Conservation (phyloP, 2,329 filamentous ascomycete genomes). For the Colletotrichum salicis region DNA sequence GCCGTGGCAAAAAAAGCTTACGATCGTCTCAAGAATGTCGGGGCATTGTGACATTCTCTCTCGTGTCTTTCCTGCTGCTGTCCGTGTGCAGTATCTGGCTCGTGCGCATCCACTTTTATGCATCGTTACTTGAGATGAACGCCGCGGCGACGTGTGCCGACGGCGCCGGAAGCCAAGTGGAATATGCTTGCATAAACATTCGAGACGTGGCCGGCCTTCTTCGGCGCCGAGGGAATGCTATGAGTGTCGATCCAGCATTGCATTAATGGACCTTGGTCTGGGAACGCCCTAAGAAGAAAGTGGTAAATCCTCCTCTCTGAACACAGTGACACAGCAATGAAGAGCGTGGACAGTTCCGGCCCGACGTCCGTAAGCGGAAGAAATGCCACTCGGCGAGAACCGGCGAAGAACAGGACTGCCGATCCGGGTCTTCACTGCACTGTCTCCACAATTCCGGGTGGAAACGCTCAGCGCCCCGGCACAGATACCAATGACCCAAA, state of each 20-base stretch:
- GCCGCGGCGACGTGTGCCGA: background rate
- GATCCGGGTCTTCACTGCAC: background rate
- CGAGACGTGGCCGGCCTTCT: background rate
- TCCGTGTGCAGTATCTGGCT: constrained; percentile 7
- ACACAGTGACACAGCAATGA: too few species aligned
- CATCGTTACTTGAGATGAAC: constrained; percentile 5
- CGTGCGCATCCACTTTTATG: constrained; percentile 2
- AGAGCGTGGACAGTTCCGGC: background rate
- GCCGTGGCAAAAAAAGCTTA: constrained; percentile 17
- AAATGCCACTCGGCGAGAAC: background rate
- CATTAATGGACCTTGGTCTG: too few species aligned
- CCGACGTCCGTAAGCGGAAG: background rate
- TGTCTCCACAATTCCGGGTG: background rate
- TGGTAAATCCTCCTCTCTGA: background rate
- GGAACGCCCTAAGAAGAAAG: too few species aligned
- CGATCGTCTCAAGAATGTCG: constrained; percentile 29
- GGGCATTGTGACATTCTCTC: constrained; percentile 6
- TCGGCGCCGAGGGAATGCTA: background rate
- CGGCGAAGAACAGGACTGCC: background rate
- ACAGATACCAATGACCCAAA: background rate
- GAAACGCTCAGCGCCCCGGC: background rate
- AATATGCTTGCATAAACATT: background rate
- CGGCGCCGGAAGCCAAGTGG: background rate
- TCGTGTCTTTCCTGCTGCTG: background rate
- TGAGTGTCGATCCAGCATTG: too few species aligned